Evolutionary conservation across 163 green algal species (phyloP), one percentile per base, ranked within the genome.

Genomic region (Chlorella variabilis): DNA sequence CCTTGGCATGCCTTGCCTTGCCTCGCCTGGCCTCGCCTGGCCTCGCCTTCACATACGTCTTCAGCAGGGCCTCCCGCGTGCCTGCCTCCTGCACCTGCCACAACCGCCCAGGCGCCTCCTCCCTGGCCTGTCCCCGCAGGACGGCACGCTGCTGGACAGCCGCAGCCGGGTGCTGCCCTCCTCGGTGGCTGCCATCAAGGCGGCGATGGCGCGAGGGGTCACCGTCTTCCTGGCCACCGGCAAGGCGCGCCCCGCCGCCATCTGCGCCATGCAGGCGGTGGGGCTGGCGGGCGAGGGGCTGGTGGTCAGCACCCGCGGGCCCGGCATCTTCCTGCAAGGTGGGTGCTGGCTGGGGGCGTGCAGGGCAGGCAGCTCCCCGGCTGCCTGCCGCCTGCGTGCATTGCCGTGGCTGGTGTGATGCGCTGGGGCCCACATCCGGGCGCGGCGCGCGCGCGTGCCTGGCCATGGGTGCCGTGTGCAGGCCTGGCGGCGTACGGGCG

Each of bases 81-180:
- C n/a, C n/a, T n/a, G n/a, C n/a, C n/a, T n/a, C n/a, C n/a, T n/a
- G n/a, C n/a, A n/a, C n/a, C n/a, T n/a, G n/a, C n/a, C n/a, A n/a
- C n/a, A n/a, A n/a, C n/a, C n/a, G n/a, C n/a, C n/a, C n/a, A n/a
- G n/a, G n/a, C n/a, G n/a, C n/a, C n/a, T n/a, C n/a, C n/a, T 54
- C 11, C 45, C 45, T 54, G 45, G 1, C 54, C 36, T 31, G 1
- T 2, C 65, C 65, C 25, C 15, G 71, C 71, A 79, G 71, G 96
- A 99, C 62, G 96, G 97, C 65, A 99, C 97, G 0, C 88, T 99
- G 49, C 91, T 99, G 8, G 91, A 98, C 87, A 91, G 83, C 78
- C 70, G 77, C 48, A 93, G 86, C 78, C 82, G 86, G 21, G 91
- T 98, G 41, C 83, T 85, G 69, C 78, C 88, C n/a, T 89, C 82